Conservation (phyloP, 495 filamentous ascomycete genomes). For the Hypoxylon lenormandii region DNA sequence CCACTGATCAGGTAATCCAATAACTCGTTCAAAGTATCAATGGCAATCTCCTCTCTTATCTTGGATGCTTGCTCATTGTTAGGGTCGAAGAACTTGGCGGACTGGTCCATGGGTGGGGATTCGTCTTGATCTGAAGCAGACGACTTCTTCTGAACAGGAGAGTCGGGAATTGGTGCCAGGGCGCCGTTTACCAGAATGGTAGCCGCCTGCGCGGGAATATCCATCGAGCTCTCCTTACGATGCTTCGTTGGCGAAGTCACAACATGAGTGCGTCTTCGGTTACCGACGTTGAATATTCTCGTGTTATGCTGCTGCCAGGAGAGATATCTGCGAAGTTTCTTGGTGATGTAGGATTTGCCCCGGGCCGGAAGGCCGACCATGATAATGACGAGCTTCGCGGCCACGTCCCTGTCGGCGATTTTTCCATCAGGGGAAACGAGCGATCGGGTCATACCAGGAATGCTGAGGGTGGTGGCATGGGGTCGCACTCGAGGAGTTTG, state of each 20-base stretch:
- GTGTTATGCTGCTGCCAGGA: constrained; percentile 98
- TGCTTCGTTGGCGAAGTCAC: constrained; percentile 48
- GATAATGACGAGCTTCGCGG: constrained; percentile 93
- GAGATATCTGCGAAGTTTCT: constrained; percentile 93
- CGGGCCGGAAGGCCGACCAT: constrained; percentile 97
- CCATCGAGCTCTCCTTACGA: constrained; percentile 45
- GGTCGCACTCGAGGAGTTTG: constrained; percentile 72
- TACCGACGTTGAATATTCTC: constrained; percentile 95
- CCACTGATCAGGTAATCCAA: constrained; percentile 84
- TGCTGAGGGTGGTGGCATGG: constrained; percentile 86
- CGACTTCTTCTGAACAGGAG: constrained; percentile 39
- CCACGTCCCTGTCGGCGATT: constrained; percentile 91
- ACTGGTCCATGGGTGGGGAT: constrained; percentile 78
- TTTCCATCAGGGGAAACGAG: constrained; percentile 93
- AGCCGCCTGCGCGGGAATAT: constrained; percentile 58
- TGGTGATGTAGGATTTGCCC: constrained; percentile 98
- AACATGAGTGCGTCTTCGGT: constrained; percentile 83
- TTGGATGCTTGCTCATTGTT: constrained; percentile 82
- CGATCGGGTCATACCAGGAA: constrained; percentile 88
- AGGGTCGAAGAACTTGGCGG: constrained; percentile 93
- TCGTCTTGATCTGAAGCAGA: constrained; percentile 19
- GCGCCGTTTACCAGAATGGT: constrained; percentile 63
- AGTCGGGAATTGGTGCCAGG: constrained; percentile 49
- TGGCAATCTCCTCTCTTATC: constrained; percentile 88
- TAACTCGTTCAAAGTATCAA: constrained; percentile 91